Base-by-base conservation (phyloP, 2,329 filamentous ascomycete species). In the Dendrostoma leiphaemia region DNA sequence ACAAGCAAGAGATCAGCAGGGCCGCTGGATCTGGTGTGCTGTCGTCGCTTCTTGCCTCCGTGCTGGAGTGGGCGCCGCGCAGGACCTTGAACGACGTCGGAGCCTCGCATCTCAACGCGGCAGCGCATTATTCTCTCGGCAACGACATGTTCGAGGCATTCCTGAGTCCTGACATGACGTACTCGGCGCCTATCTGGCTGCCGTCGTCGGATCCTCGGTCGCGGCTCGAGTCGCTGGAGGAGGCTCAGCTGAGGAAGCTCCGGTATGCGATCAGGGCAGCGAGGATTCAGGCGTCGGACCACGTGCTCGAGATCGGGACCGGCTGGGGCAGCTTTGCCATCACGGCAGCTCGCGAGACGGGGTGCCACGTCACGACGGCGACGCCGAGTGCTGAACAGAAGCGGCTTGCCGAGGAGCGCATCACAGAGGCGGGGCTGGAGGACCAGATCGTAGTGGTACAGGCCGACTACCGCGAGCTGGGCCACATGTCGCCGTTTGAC, bases 271-370 rank as follows among this genome's bases (percentile, higher is more conserved):
- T 58, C 10, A 23, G 35, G 6, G 43, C 51, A 29, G 28, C 56
- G 17, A 41, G 53, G 3, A 49, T 58, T 9, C 12, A 10, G 8
- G 19, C 28, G 3, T 31, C 48, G 13, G 56, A 58, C 29, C 56
- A 56, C 12, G 56, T 58, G 23, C 56, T 58, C 32, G 56, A 58
- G 40, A 56, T 58, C 21, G 56, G 56, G 23, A 56, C 53, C 8
- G 56, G 56, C 12, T 58, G 53, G 56, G 53, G 56, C 37, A 58
- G 56, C 41, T 58, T 58, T 21, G 44, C 53, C 34, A 58, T 58
- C 17, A n/a, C 45, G 31, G 56, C 56, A n/a, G 49, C 48, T 9
- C 45, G 37, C 3, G 44, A 23, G 17, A 53, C 56, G 2, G 56
- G 53, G 10, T 58, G 56, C 28, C 53, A 40, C 26, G 56, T 58